Conservation (phyloP, 495 filamentous ascomycete genomes). For the Penicillium robsamsonii region DNA sequence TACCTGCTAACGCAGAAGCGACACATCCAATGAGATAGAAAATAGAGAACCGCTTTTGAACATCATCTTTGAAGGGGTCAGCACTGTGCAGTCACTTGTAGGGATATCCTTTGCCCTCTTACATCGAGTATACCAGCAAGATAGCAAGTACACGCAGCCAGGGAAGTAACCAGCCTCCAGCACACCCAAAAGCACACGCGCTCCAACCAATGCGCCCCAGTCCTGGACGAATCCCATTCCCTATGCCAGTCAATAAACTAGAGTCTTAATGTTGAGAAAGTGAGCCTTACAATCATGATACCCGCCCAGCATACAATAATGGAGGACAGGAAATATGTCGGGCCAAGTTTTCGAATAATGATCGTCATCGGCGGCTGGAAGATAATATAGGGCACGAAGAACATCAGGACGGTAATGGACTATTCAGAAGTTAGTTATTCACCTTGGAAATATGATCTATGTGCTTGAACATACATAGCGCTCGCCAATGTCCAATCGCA, state of each 20-base stretch:
- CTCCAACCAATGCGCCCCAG: conserved; percentile 49
- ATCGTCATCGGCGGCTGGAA: conserved; percentile 62
- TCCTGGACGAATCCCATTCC: conserved; percentile 59
- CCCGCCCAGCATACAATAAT: conserved; percentile 56
- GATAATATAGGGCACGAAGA: conserved; percentile 64
- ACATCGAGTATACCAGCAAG: conserved; percentile 63
- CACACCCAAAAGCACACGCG: conserved; percentile 60
- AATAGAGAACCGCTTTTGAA: conserved; percentile 60
- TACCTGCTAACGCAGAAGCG: conserved; percentile 60
- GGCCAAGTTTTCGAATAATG: conserved; percentile 59
- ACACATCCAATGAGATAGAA: conserved; percentile 66
- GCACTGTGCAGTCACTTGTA: neutral
- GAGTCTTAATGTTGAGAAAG: neutral
- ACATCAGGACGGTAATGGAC: conserved; percentile 59
- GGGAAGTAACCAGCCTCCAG: conserved; percentile 66
- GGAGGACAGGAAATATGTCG: conserved; percentile 50
- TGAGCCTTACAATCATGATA: conserved; percentile 38
- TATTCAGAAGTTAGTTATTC: conserved; percentile 19
- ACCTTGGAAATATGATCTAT: neutral
- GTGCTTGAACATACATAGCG: conserved; percentile 35
- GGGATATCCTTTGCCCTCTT: conserved; percentile 4
- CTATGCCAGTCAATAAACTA: conserved; percentile 8
- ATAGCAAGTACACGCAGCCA: conserved; percentile 59
- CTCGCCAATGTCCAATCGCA: conserved; percentile 42
- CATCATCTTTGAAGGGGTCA: conserved; percentile 43